Percentiles rank a stretch among this genome's conserved stretches.
These are phyloP conservation scores for Backusella psychrophila DNA, from an alignment of 192 early-diverging fungal species.

Conservation along the genomic window DNA sequence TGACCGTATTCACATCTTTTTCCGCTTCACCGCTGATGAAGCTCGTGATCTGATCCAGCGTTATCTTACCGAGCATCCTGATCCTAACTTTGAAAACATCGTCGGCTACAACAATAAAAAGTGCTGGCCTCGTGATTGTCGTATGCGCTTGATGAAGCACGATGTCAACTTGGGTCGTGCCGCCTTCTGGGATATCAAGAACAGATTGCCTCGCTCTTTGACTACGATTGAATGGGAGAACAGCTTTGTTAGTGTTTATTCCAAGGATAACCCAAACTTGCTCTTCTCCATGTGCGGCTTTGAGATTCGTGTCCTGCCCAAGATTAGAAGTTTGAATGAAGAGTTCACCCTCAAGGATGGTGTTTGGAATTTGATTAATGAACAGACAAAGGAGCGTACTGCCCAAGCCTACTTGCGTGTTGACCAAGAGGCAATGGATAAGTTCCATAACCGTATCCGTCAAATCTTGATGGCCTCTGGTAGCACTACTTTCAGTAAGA, in stretches of 20 bases:
- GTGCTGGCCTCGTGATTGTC: conserved; percentile 98
- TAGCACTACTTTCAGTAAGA: conserved; percentile 96
- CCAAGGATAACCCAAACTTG: conserved; percentile 96
- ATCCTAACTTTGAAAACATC: conserved; percentile 98
- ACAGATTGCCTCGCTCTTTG: conserved; percentile 92
- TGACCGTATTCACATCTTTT: conserved; percentile 90
- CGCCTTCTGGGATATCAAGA: conserved; percentile 99
- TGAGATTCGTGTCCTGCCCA: conserved; percentile 94
- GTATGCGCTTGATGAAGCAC: conserved; percentile 99
- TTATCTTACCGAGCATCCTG: conserved; percentile 96
- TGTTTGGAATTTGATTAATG: conserved; percentile 94
- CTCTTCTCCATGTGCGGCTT: conserved; percentile 87
- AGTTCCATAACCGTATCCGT: conserved; percentile 94
- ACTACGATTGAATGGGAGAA: conserved; percentile 99
- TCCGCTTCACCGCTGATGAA: conserved; percentile 93
- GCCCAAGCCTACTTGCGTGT: conserved; percentile 97
- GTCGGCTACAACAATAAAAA: conserved; percentile 99
- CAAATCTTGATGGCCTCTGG: conserved; percentile 99
- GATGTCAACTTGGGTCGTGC: conserved; percentile 98
- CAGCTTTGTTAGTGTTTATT: conserved; percentile 94
- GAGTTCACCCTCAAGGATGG: conserved; percentile 89
- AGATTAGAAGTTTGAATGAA: conserved; percentile 78
- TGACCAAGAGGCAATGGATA: conserved; percentile 87
- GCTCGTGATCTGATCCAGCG: conserved; percentile 94
- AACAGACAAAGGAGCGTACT: conserved; percentile 96